A percentile compares a stretch with the other conserved stretches of the same genome.
Conservation (phyloP, 2,329 filamentous ascomycete species). For the Dothideomycetes sp. region DNA sequence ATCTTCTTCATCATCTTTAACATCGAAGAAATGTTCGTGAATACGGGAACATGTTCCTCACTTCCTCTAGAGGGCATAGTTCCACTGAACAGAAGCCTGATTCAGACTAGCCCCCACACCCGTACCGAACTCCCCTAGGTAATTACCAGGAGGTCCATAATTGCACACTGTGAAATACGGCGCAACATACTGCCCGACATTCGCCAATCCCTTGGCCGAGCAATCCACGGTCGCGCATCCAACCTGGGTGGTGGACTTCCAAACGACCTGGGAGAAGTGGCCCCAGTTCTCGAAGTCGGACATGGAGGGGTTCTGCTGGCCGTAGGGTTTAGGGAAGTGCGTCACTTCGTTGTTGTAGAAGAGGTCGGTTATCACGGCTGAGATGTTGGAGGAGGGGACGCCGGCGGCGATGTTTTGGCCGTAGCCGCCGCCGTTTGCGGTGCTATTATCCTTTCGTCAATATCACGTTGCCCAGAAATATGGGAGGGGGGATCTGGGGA, state of each 20-base stretch:
- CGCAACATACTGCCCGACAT: conserved; percentile 28
- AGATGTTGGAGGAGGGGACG: conserved; percentile 44
- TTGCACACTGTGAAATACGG: conserved; percentile 82
- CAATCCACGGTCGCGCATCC: conserved; percentile 54
- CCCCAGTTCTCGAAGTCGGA: conserved; percentile 55
- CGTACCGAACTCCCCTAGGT: conserved; percentile 38
- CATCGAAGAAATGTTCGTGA: too few relatives aligned
- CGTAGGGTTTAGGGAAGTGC: conserved; percentile 47
- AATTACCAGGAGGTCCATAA: conserved; percentile 65
- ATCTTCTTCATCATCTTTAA: too few relatives aligned
- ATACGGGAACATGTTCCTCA: too few relatives aligned
- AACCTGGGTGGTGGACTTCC: conserved; percentile 50
- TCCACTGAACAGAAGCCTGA: conserved; percentile 7
- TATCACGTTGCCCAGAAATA: too few relatives aligned
- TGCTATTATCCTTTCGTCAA: too few relatives aligned
- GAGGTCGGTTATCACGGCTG: conserved; percentile 61
- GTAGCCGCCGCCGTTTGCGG: conserved; percentile 52
- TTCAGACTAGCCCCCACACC: conserved; percentile 37
- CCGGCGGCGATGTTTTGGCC: conserved; percentile 87
- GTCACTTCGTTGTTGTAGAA: conserved; percentile 80
- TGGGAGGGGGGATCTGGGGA: too few relatives aligned
- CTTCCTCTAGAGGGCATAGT: conserved; percentile 7
- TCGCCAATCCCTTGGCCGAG: conserved; percentile 42
- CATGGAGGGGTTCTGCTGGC: conserved; percentile 48
- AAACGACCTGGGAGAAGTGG: conserved; percentile 67